phyloP scores from a whole-genome alignment of 1,139 yeast genomes.

The Zygosaccharomyces sapae region DNA sequence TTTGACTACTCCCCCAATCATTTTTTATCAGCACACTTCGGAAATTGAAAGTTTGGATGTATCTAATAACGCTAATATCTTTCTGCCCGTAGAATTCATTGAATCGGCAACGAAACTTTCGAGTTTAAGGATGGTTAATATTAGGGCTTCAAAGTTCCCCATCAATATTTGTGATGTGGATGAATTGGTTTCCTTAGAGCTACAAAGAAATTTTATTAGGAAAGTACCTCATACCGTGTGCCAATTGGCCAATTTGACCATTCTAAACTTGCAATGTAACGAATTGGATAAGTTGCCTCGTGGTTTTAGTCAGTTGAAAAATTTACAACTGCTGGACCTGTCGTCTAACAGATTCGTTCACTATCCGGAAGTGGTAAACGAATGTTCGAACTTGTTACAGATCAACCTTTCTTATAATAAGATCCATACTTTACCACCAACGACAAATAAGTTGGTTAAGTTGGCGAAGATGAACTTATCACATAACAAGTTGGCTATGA shows the following conservation, averaged over 20 bases:
- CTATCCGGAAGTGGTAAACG: slow-evolving; percentile 69
- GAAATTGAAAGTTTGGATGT: slow-evolving; percentile 81
- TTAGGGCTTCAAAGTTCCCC: slow-evolving; percentile 75
- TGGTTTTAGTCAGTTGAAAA: slow-evolving; percentile 51
- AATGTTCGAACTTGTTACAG: slow-evolving; percentile 55
- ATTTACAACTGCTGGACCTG: slow-evolving; percentile 60
- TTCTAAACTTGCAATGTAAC: slow-evolving; percentile 65
- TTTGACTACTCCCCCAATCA: slow-evolving; percentile 78
- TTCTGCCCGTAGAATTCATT: slow-evolving; percentile 78
- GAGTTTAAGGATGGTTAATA: slow-evolving; percentile 63
- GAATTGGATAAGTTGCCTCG: slow-evolving; percentile 64
- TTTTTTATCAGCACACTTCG: slow-evolving; percentile 74
- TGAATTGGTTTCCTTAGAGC: slow-evolving; percentile 62
- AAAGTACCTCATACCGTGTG: slow-evolving; percentile 56
- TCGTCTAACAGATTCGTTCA: slow-evolving; percentile 72
- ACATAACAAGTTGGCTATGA: slow-evolving; percentile 61
- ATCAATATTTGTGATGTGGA: slow-evolving; percentile 65
- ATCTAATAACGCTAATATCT: slow-evolving; percentile 81
- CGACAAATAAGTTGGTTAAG: slow-evolving; percentile 54
- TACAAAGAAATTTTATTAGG: slow-evolving; percentile 74
- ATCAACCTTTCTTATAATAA: slow-evolving; percentile 82
- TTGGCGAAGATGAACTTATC: slow-evolving; percentile 70
- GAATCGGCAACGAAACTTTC: slow-evolving; percentile 74
- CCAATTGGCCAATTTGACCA: slow-evolving; percentile 51
- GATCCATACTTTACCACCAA: slow-evolving; percentile 55